Evolutionary conservation across 1,284 basidiomycete species (phyloP), one percentile per base, ranked within the genome.

Genomic region (Leccinum griseonigrum): DNA sequence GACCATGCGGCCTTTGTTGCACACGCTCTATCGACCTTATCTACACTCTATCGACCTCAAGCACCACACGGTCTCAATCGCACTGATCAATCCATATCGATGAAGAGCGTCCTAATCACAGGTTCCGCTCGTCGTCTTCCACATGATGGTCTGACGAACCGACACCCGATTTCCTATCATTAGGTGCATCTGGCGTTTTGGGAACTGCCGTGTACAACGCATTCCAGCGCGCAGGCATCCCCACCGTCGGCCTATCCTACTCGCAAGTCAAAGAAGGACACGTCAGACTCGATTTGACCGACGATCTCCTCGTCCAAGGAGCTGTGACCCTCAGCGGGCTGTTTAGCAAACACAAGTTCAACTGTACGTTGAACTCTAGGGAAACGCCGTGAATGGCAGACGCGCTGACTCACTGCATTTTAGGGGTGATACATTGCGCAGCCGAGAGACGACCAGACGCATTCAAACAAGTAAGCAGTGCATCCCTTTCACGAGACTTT

Each of bases 381-480:
- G 18, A 54, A 10, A 53, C 22, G 26, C n/a, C 54, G n/a, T 38
- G 14, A 11, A 26, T 29, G n/a, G n/a, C 53, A 16, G 18, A 29
- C 58, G 9, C 26, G 32, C 53, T 36, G 32, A 52, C 59, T 4
- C 18, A 8, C 46, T 22, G 55, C 60, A 32, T 63, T 63, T 60
- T 69, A 90, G 89, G 89, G 86, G 83, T 94, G 31, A 85, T 95
- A 22, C 92, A 94, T 68, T 93, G 91, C 66, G 92, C 92, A 14
- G 92, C 92, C 3, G 92, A 94, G 74, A 79, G 92, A 61, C 79
- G 91, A 56, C 92, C 92, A 2, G 92, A 94, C 70, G 89, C 91
- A 29, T 91, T 90, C 60, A 89, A 91, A 72, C 89, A 87, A 79
- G 90, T 88, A 63, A 52, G 79, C 65, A 3, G 7, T 8, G 22